Conservation (phyloP, 129 eudicot genomes). For the Calendula officinalis region DNA sequence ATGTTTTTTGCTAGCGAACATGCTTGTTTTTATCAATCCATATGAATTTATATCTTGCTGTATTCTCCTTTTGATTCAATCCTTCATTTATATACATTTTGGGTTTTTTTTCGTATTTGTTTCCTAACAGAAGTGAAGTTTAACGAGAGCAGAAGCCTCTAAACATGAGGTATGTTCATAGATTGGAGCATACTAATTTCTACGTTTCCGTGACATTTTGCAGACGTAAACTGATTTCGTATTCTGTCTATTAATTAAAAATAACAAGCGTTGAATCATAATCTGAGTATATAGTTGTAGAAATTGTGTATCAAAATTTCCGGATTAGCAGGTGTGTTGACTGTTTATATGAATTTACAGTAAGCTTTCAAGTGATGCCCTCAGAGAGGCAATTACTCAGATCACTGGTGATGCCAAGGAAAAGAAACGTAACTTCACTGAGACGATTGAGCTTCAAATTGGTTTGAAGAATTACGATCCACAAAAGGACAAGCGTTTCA, state of each 20-base stretch:
- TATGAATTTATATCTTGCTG: not conserved
- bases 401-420: slow-evolving; percentile 30
- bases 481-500: slow-evolving; percentile 60
- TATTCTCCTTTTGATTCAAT: not conserved
- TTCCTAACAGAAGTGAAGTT: slow-evolving; percentile 2
- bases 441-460: slow-evolving; percentile 41
- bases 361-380: slow-evolving; percentile 52
- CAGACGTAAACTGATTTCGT: not conserved
- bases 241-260: not conserved
- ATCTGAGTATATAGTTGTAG: not conserved
- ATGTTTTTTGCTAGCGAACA: not conserved
- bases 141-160: not conserved
- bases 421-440: slow-evolving; percentile 38
- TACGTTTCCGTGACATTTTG: not conserved
- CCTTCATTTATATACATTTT: not conserved
- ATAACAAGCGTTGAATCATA: not conserved
- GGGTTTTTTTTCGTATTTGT: not conserved
- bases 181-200: not conserved
- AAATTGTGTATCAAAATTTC: not conserved
- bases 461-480: slow-evolving; percentile 57
- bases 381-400: slow-evolving; percentile 45
- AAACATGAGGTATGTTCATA: slow-evolving; percentile 3
- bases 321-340: not conserved
- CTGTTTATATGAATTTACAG: slow-evolving; percentile 24
- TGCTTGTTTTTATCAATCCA: not conserved